These are phyloP conservation scores for Cotoneaster glaucophyllus DNA, from an alignment of 306 rosid genomes.

Conservation along the genomic window DNA sequence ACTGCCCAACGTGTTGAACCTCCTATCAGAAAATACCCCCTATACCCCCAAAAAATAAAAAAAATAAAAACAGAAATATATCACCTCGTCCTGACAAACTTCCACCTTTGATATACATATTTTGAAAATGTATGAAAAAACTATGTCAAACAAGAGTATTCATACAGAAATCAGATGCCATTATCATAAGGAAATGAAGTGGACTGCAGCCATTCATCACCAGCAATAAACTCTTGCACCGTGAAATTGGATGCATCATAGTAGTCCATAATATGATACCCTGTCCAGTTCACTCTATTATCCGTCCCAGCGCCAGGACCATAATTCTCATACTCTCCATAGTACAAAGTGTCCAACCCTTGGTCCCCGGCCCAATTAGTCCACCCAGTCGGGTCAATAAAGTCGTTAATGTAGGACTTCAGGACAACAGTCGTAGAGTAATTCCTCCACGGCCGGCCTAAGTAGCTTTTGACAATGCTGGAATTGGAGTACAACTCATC, in stretches of 20 bases:
- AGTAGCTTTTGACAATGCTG: slow-evolving; percentile 45
- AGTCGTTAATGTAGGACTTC: slow-evolving; percentile 53
- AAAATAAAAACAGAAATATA: not conserved
- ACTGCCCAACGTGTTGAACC: not conserved
- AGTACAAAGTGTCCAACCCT: slow-evolving; percentile 50
- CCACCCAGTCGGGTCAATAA: slow-evolving; percentile 64
- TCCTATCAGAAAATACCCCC: not conserved
- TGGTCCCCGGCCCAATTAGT: slow-evolving; percentile 36
- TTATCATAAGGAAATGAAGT: slow-evolving; percentile 73
- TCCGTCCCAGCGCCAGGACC: slow-evolving; percentile 64
- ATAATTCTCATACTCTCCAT: slow-evolving; percentile 60
- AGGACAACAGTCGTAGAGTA: slow-evolving; percentile 51
- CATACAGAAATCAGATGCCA: slow-evolving; percentile 33
- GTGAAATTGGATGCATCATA: slow-evolving; percentile 52
- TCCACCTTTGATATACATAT: not conserved
- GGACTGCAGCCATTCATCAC: slow-evolving; percentile 63
- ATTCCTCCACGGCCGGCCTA: slow-evolving; percentile 70
- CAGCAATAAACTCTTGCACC: slow-evolving; percentile 48
- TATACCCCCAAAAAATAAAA: not conserved
- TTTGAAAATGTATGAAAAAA: not conserved
- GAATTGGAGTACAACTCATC: slow-evolving; percentile 34
- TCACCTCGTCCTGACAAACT: not conserved
- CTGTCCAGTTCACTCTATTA: slow-evolving; percentile 48
- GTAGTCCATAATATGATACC: slow-evolving; percentile 55
- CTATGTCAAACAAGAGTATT: not conserved